Evolutionary conservation across 2,329 filamentous ascomycete genomes (phyloP).

Genomic region (Phyllosticta capitalensis): DNA sequence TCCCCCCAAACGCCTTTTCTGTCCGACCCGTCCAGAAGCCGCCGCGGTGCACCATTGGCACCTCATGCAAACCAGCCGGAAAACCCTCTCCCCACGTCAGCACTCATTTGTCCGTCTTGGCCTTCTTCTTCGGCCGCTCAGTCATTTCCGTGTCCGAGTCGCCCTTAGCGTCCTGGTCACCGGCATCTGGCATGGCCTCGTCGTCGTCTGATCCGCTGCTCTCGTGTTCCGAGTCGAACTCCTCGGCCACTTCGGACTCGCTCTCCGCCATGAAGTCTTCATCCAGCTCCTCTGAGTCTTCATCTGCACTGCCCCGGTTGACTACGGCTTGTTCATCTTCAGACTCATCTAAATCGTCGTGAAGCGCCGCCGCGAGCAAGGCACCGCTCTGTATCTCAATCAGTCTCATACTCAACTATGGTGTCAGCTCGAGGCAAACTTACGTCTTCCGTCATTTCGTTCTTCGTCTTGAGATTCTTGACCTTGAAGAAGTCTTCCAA

Average conservation of each 20-base stretch:
- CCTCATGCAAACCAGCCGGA: neutral
- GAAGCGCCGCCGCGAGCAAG: slow-evolving; percentile 68
- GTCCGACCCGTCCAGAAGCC: neutral
- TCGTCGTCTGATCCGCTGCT: slow-evolving; percentile 66
- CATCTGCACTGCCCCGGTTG: slow-evolving; percentile 84
- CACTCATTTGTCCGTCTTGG: slow-evolving; percentile 36
- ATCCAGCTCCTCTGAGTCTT: slow-evolving; percentile 90
- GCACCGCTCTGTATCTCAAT: slow-evolving; percentile 39
- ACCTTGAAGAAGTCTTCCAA: slow-evolving; percentile 97
- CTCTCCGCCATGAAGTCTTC: slow-evolving; percentile 92
- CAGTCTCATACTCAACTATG: slow-evolving; percentile 6
- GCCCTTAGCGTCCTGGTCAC: slow-evolving; percentile 40
- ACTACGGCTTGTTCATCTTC: slow-evolving; percentile 66
- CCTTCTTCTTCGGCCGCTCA: slow-evolving; percentile 55
- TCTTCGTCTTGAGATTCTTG: slow-evolving; percentile 92
- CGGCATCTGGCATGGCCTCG: slow-evolving; percentile 55
- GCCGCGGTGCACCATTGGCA: neutral
- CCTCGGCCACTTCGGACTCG: slow-evolving; percentile 92
- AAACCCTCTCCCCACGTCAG: neutral
- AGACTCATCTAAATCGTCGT: slow-evolving; percentile 72
- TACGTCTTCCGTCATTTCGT: slow-evolving; percentile 94
- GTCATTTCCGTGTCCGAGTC: slow-evolving; percentile 45
- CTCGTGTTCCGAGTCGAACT: slow-evolving; percentile 86
- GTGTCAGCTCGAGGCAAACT: slow-evolving; percentile 19
- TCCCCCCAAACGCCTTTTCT: neutral